These are phyloP conservation scores for Verbascum thapsus DNA, from an alignment of 257 asterid species.

Conservation along the genomic window DNA sequence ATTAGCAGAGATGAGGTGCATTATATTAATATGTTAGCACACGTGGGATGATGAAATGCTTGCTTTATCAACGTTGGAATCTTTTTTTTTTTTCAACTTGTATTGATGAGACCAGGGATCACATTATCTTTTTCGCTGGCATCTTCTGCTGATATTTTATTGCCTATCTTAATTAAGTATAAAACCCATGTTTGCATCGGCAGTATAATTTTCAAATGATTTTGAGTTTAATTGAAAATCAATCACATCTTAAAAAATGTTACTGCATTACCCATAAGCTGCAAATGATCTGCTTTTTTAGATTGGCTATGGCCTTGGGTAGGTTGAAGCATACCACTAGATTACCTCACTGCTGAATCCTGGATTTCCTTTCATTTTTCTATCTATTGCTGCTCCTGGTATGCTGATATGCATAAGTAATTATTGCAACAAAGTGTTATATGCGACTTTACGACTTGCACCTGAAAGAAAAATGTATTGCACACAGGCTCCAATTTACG, in stretches of 20 bases:
- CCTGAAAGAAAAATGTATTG: neutral
- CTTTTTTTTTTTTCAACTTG: slow-evolving; percentile 6
- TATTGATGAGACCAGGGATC: slow-evolving; percentile 7
- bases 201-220: neutral
- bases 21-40: too few species aligned
- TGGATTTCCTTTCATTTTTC: slow-evolving; percentile 20
- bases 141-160: neutral
- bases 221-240: neutral
- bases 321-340: slow-evolving; percentile 19
- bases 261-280: neutral
- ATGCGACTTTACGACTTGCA: neutral
- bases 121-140: slow-evolving; percentile 6
- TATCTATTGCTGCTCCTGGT: slow-evolving; percentile 14
- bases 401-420: neutral
- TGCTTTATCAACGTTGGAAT: slow-evolving; percentile 4
- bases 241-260: neutral
- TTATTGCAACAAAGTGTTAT: too few species aligned
- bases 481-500: neutral
- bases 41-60: neutral
- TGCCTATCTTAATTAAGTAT: slow-evolving; percentile 4
- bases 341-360: slow-evolving; percentile 12
- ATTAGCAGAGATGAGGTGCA: too few species aligned
- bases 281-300: neutral
- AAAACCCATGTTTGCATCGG: neutral
- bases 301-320: slow-evolving; percentile 7